Percentiles rank a stretch among this genome's conserved stretches.
Evolutionary conservation across 75 land plant species (phyloP).

Genomic region (Sequoia sempervirens): DNA sequence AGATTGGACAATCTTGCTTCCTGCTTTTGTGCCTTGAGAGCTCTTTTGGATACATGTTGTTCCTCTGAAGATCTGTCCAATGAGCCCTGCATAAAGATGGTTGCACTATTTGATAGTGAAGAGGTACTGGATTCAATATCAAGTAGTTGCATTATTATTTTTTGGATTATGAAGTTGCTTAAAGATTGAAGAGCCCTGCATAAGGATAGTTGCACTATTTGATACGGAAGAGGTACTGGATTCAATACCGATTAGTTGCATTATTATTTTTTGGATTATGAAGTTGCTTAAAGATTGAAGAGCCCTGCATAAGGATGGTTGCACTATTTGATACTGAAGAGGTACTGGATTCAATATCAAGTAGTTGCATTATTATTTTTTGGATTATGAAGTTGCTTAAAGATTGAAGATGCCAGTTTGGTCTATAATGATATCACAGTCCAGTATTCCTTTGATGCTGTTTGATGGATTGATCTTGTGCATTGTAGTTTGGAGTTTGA

Average conservation of each 20-base stretch:
- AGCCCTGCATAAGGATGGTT: constrained; percentile 75
- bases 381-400: not conserved
- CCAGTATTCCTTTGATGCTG: not conserved
- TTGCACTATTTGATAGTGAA: constrained; percentile 96
- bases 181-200: constrained; percentile 34
- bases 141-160: not conserved
- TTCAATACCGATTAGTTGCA: not conserved
- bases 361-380: not conserved
- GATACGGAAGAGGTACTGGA: constrained; percentile 94
- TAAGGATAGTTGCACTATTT: constrained; percentile 93
- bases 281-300: constrained; percentile 10
- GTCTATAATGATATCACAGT: not conserved
- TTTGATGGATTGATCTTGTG: constrained; percentile 9
- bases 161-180: not conserved
- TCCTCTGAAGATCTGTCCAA: constrained; percentile 42
- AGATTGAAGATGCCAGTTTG: not conserved
- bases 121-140: constrained; percentile 58
- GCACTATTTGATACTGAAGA: constrained; percentile 98
- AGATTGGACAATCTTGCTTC: constrained; percentile 94
- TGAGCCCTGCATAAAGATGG: constrained; percentile 78
- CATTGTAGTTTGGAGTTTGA: not conserved
- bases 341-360: constrained; percentile 33
- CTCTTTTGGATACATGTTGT: constrained; percentile 70
- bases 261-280: not conserved
- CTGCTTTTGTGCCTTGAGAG: constrained; percentile 80